Evolutionary conservation across 2,329 filamentous ascomycete genomes (phyloP).

Genomic region (Fusarium papillatum): DNA sequence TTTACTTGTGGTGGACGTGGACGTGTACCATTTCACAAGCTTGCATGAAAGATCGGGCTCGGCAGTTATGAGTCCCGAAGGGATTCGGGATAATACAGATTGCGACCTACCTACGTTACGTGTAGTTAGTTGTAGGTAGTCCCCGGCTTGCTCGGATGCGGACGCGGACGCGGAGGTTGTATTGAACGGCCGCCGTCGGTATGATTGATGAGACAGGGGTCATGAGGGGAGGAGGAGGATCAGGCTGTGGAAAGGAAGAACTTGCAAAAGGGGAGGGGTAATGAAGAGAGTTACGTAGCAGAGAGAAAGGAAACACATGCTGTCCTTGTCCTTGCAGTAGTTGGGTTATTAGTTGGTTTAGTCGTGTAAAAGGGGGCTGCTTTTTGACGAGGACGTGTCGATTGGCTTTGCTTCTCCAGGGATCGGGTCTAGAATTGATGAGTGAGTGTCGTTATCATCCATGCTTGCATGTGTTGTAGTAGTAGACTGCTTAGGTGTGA

Average conservation of each 20-base stretch:
- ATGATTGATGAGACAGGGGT: not conserved
- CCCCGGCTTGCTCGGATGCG: not conserved
- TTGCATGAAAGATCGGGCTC: not conserved
- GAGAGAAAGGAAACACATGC: not conserved
- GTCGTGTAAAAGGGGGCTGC: not conserved
- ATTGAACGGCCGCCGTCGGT: not conserved
- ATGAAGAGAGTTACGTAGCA: not conserved
- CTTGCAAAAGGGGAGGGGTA: not conserved
- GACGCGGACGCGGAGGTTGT: not conserved
- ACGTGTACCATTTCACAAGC: not conserved
- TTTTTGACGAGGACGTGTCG: not conserved
- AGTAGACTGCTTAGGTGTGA: conserved; percentile 38
- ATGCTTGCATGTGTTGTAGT: not conserved
- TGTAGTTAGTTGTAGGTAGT: not conserved
- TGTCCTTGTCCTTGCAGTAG: conserved; percentile 21
- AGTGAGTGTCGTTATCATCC: not conserved
- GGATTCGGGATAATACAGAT: not conserved
- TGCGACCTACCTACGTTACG: not conserved
- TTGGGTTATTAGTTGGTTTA: not conserved
- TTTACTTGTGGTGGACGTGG: not conserved
- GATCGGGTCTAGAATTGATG: not conserved
- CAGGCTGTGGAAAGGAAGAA: not conserved
- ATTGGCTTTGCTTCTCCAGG: not conserved
- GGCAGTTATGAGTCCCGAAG: conserved; percentile 1
- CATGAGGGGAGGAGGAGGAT: not conserved